Conservation (phyloP, 805 yeast species). For the Yamadazyma endophytica region DNA sequence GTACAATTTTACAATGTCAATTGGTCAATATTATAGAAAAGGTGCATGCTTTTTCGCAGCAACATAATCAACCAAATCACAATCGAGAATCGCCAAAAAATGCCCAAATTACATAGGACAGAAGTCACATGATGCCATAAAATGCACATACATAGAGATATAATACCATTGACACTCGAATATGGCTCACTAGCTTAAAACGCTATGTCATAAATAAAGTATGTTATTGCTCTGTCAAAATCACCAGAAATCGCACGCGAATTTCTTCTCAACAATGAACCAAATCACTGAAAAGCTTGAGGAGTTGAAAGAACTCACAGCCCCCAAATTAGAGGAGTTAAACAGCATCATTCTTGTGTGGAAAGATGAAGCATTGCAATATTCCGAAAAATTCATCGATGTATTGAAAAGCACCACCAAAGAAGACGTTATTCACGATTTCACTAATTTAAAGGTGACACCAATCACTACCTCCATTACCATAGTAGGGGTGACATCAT, state of each 20-base stretch:
- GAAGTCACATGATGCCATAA: too few species aligned
- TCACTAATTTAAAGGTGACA: constrained; percentile 23
- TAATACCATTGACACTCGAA: too few species aligned
- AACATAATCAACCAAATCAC: too few species aligned
- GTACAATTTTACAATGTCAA: too few species aligned
- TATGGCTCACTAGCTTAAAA: too few species aligned
- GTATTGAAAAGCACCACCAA: constrained; percentile 6
- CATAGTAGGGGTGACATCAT: constrained; percentile 18
- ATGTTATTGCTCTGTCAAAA: too few species aligned
- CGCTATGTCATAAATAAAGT: too few species aligned
- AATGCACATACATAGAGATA: too few species aligned
- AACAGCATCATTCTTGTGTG: neutral
- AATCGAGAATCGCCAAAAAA: too few species aligned
- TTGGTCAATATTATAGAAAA: too few species aligned
- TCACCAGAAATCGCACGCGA: neutral
- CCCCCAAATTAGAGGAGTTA: constrained; percentile 8
- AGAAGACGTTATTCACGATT: constrained; percentile 26
- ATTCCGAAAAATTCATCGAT: constrained; percentile 6
- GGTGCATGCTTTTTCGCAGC: too few species aligned
- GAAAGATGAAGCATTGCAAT: constrained; percentile 6
- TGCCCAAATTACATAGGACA: too few species aligned
- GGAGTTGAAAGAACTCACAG: constrained; percentile 5
- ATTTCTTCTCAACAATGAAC: constrained; percentile 1
- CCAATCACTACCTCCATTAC: constrained; percentile 32
- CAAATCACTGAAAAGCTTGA: constrained; percentile 9